Conservation (phyloP, 2,329 filamentous ascomycete genomes). For the Cadophora gregata region DNA sequence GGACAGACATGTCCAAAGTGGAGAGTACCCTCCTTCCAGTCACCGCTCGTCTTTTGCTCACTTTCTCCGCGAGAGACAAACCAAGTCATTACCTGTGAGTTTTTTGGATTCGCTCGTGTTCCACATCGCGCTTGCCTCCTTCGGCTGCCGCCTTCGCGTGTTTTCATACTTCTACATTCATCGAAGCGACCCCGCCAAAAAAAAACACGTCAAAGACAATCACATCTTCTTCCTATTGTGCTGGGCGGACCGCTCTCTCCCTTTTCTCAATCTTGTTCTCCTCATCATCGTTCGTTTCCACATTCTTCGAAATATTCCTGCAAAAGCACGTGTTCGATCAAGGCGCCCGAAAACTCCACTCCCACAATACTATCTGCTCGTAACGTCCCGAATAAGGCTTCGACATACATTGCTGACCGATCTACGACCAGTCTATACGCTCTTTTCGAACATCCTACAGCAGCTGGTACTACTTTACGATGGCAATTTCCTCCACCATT, state of each 20-base stretch:
- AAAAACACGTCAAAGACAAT: too few relatives aligned
- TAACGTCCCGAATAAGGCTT: conserved; percentile 17
- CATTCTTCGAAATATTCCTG: conserved; percentile 10
- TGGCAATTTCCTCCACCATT: conserved; percentile 42
- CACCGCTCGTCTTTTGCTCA: conserved; percentile 30
- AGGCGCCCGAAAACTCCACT: not conserved
- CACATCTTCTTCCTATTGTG: conserved; percentile 14
- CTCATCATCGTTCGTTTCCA: conserved; percentile 11
- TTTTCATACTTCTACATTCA: conserved; percentile 7
- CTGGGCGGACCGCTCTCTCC: not conserved
- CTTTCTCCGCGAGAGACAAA: conserved; percentile 19
- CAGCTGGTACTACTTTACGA: conserved; percentile 45
- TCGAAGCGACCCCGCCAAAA: conserved; percentile 3
- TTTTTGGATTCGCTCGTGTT: conserved; percentile 14
- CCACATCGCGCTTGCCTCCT: conserved; percentile 15
- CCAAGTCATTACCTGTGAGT: conserved; percentile 30
- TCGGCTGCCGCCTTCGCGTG: conserved; percentile 16
- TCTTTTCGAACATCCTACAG: conserved; percentile 42
- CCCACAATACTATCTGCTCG: conserved; percentile 7
- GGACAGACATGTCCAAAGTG: conserved; percentile 21
- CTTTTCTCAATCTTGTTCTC: not conserved
- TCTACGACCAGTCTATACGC: conserved; percentile 35
- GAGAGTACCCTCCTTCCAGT: conserved; percentile 25
- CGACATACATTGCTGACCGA: conserved; percentile 31
- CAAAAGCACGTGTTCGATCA: not conserved